Conservation (phyloP, 306 rosid species). For the Mimosa bimucronata region DNA sequence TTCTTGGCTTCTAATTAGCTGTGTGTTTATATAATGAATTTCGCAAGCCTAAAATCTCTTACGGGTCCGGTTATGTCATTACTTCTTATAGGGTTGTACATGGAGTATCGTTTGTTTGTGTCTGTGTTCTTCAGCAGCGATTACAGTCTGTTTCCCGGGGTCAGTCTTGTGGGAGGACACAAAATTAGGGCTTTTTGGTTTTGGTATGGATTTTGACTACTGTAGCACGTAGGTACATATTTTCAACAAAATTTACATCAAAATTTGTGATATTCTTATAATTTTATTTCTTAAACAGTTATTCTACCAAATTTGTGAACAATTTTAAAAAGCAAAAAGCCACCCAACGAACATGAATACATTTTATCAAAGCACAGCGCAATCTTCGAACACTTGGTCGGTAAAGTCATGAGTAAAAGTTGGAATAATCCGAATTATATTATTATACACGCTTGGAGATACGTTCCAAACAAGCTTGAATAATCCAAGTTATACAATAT, state of each 20-base stretch:
- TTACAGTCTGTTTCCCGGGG: neutral
- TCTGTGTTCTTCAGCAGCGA: neutral
- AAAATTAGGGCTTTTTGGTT: neutral
- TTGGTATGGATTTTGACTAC: neutral
- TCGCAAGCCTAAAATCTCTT: constrained; percentile 14
- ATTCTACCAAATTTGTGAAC: no score
- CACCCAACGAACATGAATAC: neutral
- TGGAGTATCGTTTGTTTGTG: neutral
- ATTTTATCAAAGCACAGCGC: no score
- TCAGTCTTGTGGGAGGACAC: neutral
- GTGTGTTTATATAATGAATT: constrained; percentile 26
- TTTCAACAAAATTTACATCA: no score
- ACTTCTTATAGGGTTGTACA: neutral
- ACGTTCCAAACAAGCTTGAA: neutral
- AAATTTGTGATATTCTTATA: neutral
- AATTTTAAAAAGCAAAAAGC: neutral
- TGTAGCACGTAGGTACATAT: neutral
- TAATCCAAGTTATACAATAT: neutral
- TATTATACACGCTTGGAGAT: neutral
- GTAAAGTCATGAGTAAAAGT: neutral
- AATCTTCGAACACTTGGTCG: neutral
- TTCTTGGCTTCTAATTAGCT: neutral
- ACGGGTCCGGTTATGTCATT: neutral
- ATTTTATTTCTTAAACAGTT: neutral
- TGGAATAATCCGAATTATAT: no score